Evolutionary conservation across 306 rosid species (phyloP), one percentile per base, ranked within the genome.

Genomic region (Bauhinia variegata): DNA sequence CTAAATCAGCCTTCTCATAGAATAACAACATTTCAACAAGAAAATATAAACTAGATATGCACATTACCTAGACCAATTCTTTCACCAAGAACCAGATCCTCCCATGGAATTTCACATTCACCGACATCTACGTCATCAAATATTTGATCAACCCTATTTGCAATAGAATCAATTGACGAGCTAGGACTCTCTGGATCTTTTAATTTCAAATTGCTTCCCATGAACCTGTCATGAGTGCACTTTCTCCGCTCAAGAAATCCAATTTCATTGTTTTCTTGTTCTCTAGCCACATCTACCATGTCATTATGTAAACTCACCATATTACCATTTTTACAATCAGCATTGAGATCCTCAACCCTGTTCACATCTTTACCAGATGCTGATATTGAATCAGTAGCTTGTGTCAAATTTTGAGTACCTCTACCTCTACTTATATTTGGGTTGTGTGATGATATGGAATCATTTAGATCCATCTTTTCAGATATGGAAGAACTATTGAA

Each of bases 41-140:
- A 76, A 74, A 48, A 70, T 54, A 31, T 65, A 65, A 68, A 57
- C 41, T 68, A 79, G 79, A 52, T 19, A 64, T 70, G 57, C 9
- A 18, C 78, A 54, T 75, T 93, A 95, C 99, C 99, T 76, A 95
- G 78, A 38, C 97, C 99, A 82, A 95, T 90, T 76, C 99, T 88
- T 80, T 90, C 97, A 71, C 97, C 96, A 83, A 90, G 66, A 76
- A 77, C 82, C 72, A 95, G 90, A 74, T 90, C 92, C 73, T 90
- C 99, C 99, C 99, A 95, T 5, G 86, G 90, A 77, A 95, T 86
- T 86, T 95, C 99, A 63, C 96, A 83, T 83, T 95, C 89, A 59
- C 96, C 88, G 13, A 95, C 97, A 67, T 90, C 96, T 60, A 85
- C 97, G 71, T 90, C 97, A 53, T 95, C 97, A 82, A 88, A 86